Conservation (phyloP, 768 basidiomycete genomes). For the Trametes punicea region DNA sequence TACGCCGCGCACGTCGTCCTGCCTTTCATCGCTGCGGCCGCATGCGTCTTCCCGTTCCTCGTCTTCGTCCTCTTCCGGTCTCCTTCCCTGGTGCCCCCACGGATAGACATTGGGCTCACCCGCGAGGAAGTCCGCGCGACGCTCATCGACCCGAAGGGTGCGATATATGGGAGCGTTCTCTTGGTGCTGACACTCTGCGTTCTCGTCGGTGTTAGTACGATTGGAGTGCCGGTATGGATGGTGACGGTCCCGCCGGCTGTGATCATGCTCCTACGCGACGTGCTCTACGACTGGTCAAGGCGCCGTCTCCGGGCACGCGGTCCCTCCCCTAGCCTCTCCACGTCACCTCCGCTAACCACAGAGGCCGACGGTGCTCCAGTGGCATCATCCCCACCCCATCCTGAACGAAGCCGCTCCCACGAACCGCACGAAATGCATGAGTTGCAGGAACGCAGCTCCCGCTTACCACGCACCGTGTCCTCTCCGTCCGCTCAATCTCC, state of each 20-base stretch:
- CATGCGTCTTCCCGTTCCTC: conserved; percentile 59
- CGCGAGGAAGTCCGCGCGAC: conserved; percentile 48
- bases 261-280: conserved; percentile 68
- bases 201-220: conserved; percentile 72
- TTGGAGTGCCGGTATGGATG: conserved; percentile 77
- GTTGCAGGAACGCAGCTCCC: neutral
- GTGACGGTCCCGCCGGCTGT: conserved; percentile 80
- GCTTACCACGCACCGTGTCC: neutral
- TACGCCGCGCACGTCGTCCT: conserved; percentile 83
- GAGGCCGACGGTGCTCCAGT: no score
- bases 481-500: neutral
- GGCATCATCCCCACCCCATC: no score
- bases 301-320: neutral
- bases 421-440: conserved; percentile 7
- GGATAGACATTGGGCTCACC: conserved; percentile 23
- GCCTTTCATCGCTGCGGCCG: conserved; percentile 67
- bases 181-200: conserved; percentile 67
- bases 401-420: no score
- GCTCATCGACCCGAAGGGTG: conserved; percentile 71
- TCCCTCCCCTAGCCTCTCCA: neutral
- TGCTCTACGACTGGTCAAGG: conserved; percentile 35
- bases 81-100: conserved; percentile 28
- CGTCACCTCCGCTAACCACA: neutral
- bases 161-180: conserved; percentile 66
- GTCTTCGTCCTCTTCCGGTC: conserved; percentile 53